phyloP scores from a whole-genome alignment of 2,329 filamentous ascomycete genomes.

The Aspergillus clavatus region DNA sequence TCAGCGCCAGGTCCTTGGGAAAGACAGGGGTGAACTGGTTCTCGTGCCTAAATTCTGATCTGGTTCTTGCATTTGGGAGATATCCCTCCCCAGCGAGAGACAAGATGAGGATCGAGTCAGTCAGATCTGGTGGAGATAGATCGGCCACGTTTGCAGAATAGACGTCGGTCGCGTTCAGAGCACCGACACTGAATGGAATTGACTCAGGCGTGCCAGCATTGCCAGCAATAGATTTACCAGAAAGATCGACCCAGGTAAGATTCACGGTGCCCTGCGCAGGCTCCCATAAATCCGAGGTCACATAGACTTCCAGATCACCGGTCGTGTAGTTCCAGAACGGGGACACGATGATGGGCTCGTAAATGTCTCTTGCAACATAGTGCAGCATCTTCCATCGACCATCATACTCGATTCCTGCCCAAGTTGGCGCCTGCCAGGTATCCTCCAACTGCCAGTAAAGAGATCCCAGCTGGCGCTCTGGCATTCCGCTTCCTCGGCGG shows the following conservation, averaged over 20 bases:
- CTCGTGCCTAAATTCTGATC: slow-evolving; percentile 43
- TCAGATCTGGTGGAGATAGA: slow-evolving; percentile 29
- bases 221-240: slow-evolving; percentile 39
- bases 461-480: slow-evolving; percentile 55
- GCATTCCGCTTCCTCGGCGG: slow-evolving; percentile 53
- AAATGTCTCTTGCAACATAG: slow-evolving; percentile 55
- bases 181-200: slow-evolving; percentile 43
- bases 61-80: slow-evolving; percentile 42
- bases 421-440: slow-evolving; percentile 60
- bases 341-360: slow-evolving; percentile 55
- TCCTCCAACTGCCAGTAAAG: slow-evolving; percentile 65
- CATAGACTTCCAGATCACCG: slow-evolving; percentile 50
- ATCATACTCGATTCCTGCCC: slow-evolving; percentile 60
- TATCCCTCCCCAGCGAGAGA: slow-evolving; percentile 43
- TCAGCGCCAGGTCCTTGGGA: slow-evolving; percentile 43
- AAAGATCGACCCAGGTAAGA: slow-evolving; percentile 50
- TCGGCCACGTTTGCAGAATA: slow-evolving; percentile 37
- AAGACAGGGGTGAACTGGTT: slow-evolving; percentile 49
- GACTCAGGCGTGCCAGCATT: slow-evolving; percentile 33
- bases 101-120: slow-evolving; percentile 43
- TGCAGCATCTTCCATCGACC: slow-evolving; percentile 61
- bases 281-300: slow-evolving; percentile 56
- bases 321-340: slow-evolving; percentile 51
- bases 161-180: slow-evolving; percentile 50
- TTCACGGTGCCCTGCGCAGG: slow-evolving; percentile 43